Base-by-base conservation (phyloP, 352 stramenopile species). In the Globisporangium apiculatum region DNA sequence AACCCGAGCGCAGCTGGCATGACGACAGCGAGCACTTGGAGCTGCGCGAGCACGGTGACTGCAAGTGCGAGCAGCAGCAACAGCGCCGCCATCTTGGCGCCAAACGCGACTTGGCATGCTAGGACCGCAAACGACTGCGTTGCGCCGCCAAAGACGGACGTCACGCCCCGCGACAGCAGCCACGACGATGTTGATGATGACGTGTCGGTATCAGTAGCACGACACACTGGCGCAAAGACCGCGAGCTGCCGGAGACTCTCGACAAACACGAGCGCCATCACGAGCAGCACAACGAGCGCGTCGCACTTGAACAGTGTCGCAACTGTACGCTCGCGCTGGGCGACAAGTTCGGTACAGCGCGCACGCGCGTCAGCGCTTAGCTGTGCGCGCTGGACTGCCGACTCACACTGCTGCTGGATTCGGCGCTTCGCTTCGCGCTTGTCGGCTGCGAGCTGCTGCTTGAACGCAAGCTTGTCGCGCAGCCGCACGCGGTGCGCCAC, bases 231-330 rank as follows among this genome's bases (percentile, higher is more conserved):
- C 51, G 82, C 86, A 47, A 89, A 57, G 36, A 89, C 75, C 40
- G 74, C 71, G 36, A 86, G 58, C 35, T 87, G 75, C 2, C 67
- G 72, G 17, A 93, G 40, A 54, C 75, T 87, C 24, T 91, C 80
- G 37, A 87, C 87, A 57, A 91, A 93, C 18, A 90, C 80, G 38
- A 91, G 64, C 11, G 64, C 76, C 75, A 89, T 85, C 36, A 89
- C 81, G 24, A 91, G 58, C 37, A 89, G 57, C 43, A 91, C 78
- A 7, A 93, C 66, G 8, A 93, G 47, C n/a, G 89, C 65, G 49
- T 93, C 75, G 4, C 78, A 53, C 64, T 89, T 91, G 2, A 77
- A 89, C 46, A 24, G 18, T 24, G 18, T 24, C 18, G 18, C 18
- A 24, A 24, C 18, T 24, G 18, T 24, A 24, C 18, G 18, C 18